phyloP scores from a whole-genome alignment of 768 basidiomycete genomes.

The Russula sp. region DNA sequence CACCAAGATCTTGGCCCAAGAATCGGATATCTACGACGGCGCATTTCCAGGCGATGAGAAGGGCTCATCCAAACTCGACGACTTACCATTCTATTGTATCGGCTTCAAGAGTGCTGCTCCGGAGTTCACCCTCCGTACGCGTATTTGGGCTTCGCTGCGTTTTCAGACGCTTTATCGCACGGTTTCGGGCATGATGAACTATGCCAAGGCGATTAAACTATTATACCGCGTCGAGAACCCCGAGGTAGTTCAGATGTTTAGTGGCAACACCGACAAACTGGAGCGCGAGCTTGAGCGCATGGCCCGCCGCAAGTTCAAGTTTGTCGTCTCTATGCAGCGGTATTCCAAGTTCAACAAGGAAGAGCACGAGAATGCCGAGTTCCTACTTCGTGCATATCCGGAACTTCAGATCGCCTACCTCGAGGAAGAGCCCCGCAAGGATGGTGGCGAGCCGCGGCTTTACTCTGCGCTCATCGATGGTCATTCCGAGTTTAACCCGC shows the following conservation, averaged over 20 bases:
- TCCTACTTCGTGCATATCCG: slow-evolving; percentile 93
- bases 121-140: slow-evolving; percentile 95
- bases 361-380: slow-evolving; percentile 98
- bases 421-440: slow-evolving; percentile 93
- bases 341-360: slow-evolving; percentile 99
- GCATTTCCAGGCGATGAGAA: slow-evolving; percentile 77
- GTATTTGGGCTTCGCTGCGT: slow-evolving; percentile 98
- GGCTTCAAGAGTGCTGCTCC: slow-evolving; percentile 99
- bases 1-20: slow-evolving; percentile 97
- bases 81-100: slow-evolving; percentile 96
- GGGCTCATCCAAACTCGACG: slow-evolving; percentile 75
- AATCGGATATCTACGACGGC: slow-evolving; percentile 81
- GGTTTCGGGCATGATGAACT: slow-evolving; percentile 99
- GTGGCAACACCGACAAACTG: slow-evolving; percentile 94
- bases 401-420: slow-evolving; percentile 98
- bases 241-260: slow-evolving; percentile 95
- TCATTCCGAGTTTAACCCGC: slow-evolving; percentile 90
- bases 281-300: slow-evolving; percentile 96
- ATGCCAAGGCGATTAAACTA: slow-evolving; percentile 98
- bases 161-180: slow-evolving; percentile 98
- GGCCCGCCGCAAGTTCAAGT: slow-evolving; percentile 98
- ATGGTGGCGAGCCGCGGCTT: slow-evolving; percentile 90
- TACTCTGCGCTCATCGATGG: slow-evolving; percentile 97
- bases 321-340: slow-evolving; percentile 98
- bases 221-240: slow-evolving; percentile 99